phyloP scores from a whole-genome alignment of 2,329 filamentous ascomycete species.

The Diplodia intermedia region DNA sequence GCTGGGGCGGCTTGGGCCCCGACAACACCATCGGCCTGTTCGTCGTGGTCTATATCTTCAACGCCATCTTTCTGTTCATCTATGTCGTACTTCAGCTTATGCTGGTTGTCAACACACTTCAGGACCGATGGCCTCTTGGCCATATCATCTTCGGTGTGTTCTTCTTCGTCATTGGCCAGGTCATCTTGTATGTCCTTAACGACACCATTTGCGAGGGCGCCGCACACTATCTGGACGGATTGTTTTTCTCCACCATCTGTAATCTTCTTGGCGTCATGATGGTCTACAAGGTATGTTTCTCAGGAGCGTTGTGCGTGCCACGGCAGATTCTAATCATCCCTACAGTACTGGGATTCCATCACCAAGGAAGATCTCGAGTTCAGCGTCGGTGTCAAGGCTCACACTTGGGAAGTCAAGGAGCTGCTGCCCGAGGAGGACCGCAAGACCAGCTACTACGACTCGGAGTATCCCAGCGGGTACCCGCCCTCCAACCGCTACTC shows the following conservation, averaged over 20 bases:
- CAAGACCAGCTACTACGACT: constrained; percentile 74
- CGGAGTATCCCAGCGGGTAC: constrained; percentile 61
- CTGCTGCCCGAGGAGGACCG: constrained; percentile 78
- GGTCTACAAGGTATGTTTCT: constrained; percentile 84
- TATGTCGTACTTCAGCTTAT: constrained; percentile 89
- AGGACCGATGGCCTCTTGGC: constrained; percentile 94
- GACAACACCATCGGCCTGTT: constrained; percentile 89
- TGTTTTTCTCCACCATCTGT: constrained; percentile 93
- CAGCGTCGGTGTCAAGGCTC: constrained; percentile 90
- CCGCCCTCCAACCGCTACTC: constrained; percentile 43
- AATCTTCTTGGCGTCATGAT: constrained; percentile 98
- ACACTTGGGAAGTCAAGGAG: constrained; percentile 99
- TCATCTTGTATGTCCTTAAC: constrained; percentile 90
- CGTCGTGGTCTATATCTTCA: constrained; percentile 88
- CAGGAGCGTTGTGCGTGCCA: neutral
- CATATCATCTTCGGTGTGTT: constrained; percentile 90
- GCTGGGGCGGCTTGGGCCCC: constrained; percentile 84
- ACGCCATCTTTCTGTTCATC: constrained; percentile 82
- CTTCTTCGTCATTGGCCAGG: constrained; percentile 91
- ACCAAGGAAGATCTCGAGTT: constrained; percentile 98
- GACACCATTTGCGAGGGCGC: constrained; percentile 81
- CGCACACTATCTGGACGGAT: constrained; percentile 90
- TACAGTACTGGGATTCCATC: constrained; percentile 97
- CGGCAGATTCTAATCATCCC: constrained; percentile 27
- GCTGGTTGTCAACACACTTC: constrained; percentile 85